Conservation (phyloP, 805 yeast species). For the Cyberlindnera petersonii region DNA sequence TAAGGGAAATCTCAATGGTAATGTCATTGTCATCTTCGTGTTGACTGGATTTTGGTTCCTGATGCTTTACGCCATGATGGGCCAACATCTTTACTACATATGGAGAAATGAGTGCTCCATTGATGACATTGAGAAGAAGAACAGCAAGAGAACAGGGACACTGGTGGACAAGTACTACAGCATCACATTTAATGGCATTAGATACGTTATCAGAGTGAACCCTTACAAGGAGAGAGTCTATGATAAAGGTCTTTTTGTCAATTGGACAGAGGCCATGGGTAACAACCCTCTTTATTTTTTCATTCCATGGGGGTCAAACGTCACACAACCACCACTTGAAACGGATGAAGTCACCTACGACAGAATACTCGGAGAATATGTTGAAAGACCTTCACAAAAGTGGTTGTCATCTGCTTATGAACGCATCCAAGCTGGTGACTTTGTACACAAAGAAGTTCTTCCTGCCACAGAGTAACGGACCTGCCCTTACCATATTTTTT, state of each 20-base stretch:
- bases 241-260: slow-evolving; percentile 23
- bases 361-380: slow-evolving; percentile 28
- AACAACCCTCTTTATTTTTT: slow-evolving; percentile 28
- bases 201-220: slow-evolving; percentile 38
- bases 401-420: slow-evolving; percentile 22
- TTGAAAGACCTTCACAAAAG: slow-evolving; percentile 14
- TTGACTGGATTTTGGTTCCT: slow-evolving; percentile 42
- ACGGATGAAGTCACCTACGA: slow-evolving; percentile 10
- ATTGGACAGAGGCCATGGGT: slow-evolving; percentile 31
- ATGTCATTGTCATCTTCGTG: slow-evolving; percentile 46
- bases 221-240: slow-evolving; percentile 18
- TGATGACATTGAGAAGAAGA: slow-evolving; percentile 46
- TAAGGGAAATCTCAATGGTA: slow-evolving; percentile 37
- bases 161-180: slow-evolving; percentile 27
- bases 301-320: slow-evolving; percentile 25
- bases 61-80: slow-evolving; percentile 40
- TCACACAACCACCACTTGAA: slow-evolving; percentile 5
- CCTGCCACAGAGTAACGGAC: slow-evolving; percentile 3
- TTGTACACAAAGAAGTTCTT: slow-evolving; percentile 10
- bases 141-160: slow-evolving; percentile 25
- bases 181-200: slow-evolving; percentile 29
- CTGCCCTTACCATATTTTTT: neutral
- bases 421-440: slow-evolving; percentile 30
- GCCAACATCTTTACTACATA: slow-evolving; percentile 44
- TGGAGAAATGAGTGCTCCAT: slow-evolving; percentile 50